Evolutionary conservation across 768 basidiomycete species (phyloP).

Genomic region (Daedaleopsis sinensis): DNA sequence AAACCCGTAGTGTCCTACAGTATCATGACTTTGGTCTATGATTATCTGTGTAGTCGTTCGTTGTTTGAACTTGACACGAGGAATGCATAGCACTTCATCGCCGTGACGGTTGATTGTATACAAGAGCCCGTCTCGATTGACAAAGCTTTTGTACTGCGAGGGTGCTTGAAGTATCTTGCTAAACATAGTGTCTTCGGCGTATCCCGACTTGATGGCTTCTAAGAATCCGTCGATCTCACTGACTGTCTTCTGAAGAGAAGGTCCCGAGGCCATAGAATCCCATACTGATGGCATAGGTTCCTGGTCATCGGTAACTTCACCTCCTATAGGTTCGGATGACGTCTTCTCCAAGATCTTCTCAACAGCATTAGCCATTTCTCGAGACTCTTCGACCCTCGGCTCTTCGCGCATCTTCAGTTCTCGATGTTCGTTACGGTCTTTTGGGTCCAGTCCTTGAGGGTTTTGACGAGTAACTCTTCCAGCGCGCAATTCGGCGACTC

Average conservation of each 20-base stretch:
- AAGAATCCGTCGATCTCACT: not conserved
- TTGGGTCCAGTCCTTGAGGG: not conserved
- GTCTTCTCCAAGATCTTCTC: not conserved
- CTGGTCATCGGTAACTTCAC: not conserved
- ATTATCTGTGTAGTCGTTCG: conserved; percentile 20
- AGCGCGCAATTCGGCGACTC: not conserved
- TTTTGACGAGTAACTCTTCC: not conserved
- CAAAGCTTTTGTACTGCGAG: conserved; percentile 5
- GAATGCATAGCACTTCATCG: conserved; percentile 26
- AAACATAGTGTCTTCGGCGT: conserved; percentile 17
- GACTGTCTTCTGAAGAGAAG: not conserved
- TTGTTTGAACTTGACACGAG: conserved; percentile 12
- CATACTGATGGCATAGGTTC: not conserved
- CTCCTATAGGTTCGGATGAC: not conserved
- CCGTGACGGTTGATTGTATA: not conserved
- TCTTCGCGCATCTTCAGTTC: not conserved
- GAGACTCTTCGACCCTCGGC: not conserved
- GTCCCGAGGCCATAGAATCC: not conserved
- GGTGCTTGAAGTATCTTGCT: conserved; percentile 8
- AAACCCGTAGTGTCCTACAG: conserved; percentile 37
- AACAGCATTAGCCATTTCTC: not conserved
- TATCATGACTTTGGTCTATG: conserved; percentile 32
- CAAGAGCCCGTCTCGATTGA: conserved; percentile 3
- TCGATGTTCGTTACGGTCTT: not conserved
- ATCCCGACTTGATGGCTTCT: not conserved